phyloP scores from a whole-genome alignment of 345 rosid species.

The Firmiana major region DNA sequence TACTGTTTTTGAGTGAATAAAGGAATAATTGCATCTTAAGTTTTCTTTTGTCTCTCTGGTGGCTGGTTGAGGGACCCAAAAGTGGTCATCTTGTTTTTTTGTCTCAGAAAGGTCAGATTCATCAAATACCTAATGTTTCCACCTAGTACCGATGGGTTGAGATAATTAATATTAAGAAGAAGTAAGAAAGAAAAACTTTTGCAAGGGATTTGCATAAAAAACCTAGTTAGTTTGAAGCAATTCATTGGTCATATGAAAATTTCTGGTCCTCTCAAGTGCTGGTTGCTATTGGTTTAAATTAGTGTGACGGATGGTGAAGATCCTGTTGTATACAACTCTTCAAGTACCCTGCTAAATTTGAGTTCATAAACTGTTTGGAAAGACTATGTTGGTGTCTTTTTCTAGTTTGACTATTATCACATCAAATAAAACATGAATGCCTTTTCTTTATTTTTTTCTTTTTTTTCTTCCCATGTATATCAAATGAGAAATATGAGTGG shows the following conservation, averaged over 20 bases:
- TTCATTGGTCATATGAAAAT: not conserved
- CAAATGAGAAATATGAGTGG: not conserved
- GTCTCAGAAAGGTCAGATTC: not conserved
- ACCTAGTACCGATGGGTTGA: not conserved
- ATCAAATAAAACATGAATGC: not conserved
- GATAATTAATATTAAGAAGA: not conserved
- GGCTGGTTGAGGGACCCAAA: constrained; percentile 16
- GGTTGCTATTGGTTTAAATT: not conserved
- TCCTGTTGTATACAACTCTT: not conserved
- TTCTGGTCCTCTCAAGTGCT: not conserved
- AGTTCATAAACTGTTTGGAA: not conserved
- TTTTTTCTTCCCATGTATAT: not conserved
- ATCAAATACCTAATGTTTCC: not conserved
- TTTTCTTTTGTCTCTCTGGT: constrained; percentile 6
- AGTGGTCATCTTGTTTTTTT: not conserved
- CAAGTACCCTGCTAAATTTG: not conserved
- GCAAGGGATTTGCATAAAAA: not conserved
- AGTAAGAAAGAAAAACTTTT: too few relatives aligned
- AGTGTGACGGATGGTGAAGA: not conserved
- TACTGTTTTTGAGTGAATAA: not conserved
- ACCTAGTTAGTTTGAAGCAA: not conserved
- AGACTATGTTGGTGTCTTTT: not conserved
- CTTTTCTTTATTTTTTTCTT: not conserved
- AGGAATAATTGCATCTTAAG: not conserved
- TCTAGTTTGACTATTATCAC: not conserved